A percentile compares a stretch with the other conserved stretches of the same genome.
These are phyloP conservation scores for Leccinum disarticulatum DNA, from an alignment of 768 basidiomycete species.

Conservation along the genomic window DNA sequence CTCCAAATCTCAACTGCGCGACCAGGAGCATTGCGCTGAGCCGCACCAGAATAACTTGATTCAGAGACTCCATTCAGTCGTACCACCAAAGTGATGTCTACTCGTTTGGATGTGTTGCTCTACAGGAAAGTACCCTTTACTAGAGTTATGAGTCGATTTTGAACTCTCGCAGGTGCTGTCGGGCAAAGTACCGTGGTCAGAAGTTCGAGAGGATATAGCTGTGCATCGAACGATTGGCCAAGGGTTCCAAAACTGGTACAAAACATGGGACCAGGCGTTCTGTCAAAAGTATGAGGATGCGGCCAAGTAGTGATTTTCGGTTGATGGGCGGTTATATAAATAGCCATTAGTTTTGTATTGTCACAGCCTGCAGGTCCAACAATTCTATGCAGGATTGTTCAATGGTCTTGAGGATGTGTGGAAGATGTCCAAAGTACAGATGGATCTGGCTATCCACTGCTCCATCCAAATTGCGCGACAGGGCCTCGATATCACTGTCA, in stretches of 20 bases:
- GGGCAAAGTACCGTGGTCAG: no score
- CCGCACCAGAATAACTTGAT: no score
- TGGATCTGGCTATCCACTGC: slow-evolving; percentile 66
- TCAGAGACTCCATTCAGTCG: no score
- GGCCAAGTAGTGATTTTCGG: slow-evolving; percentile 41
- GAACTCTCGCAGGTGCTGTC: no score
- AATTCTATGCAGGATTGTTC: slow-evolving; percentile 76
- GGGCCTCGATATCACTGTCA: slow-evolving; percentile 83
- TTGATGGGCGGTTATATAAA: slow-evolving; percentile 7
- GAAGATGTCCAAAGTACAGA: slow-evolving; percentile 76
- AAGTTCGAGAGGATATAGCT: no score
- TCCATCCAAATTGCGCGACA: slow-evolving; percentile 82
- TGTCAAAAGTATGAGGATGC: slow-evolving; percentile 83
- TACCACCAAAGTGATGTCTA: no score
- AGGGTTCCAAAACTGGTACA: slow-evolving; percentile 85
- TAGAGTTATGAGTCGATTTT: no score
- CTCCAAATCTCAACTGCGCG: no score
- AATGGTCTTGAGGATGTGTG: slow-evolving; percentile 86
- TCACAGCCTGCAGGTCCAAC: slow-evolving; percentile 84
- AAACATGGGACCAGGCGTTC: slow-evolving; percentile 75
- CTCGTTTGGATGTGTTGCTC: no score
- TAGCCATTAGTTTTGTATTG: slow-evolving; percentile 70
- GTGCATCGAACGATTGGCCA: no score
- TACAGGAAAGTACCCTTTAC: no score
- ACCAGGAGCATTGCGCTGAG: no score